These are phyloP conservation scores for Cyclotella atomus DNA, from an alignment of 108 stramenopile species.

Conservation along the genomic window DNA sequence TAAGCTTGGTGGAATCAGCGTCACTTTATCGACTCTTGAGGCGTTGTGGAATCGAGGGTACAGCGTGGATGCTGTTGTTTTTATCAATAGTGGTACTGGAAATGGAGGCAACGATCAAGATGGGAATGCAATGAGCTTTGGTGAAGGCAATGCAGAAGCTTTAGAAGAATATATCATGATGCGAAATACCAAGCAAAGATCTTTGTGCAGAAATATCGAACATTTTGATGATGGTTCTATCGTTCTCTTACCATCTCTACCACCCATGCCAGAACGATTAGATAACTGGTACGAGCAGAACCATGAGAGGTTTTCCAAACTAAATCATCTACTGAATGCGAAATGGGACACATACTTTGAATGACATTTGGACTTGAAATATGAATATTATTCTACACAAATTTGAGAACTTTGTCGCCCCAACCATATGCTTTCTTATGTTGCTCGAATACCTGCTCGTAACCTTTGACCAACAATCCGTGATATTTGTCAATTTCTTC, in stretches of 20 bases:
- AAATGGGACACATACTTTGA: slow-evolving; percentile 3
- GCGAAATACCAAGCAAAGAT: slow-evolving; percentile 19
- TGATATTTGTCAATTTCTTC: slow-evolving; percentile 69
- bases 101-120: background rate
- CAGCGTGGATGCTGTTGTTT: slow-evolving; percentile 75
- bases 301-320: slow-evolving; percentile 17
- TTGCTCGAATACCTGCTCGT: slow-evolving; percentile 58
- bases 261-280: slow-evolving; percentile 71
- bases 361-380: no score
- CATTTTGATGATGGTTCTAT: slow-evolving; percentile 55
- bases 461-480: slow-evolving; percentile 54
- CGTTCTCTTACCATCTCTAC: slow-evolving; percentile 71
- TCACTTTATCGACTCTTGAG: slow-evolving; percentile 89
- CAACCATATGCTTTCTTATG: slow-evolving; percentile 74
- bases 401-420: slow-evolving; percentile 44
- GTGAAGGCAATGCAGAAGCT: slow-evolving; percentile 48
- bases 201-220: slow-evolving; percentile 7
- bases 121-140: slow-evolving; percentile 29
- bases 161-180: slow-evolving; percentile 61
- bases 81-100: slow-evolving; percentile 54
- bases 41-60: slow-evolving; percentile 86
- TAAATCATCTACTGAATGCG: slow-evolving; percentile 28
- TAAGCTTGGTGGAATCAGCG: slow-evolving; percentile 91
- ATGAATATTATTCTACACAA: slow-evolving; percentile 23
- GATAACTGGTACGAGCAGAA: slow-evolving; percentile 69